These are phyloP conservation scores for Cyberlindnera suaveolens DNA, from an alignment of 805 yeast genomes.

Conservation along the genomic window DNA sequence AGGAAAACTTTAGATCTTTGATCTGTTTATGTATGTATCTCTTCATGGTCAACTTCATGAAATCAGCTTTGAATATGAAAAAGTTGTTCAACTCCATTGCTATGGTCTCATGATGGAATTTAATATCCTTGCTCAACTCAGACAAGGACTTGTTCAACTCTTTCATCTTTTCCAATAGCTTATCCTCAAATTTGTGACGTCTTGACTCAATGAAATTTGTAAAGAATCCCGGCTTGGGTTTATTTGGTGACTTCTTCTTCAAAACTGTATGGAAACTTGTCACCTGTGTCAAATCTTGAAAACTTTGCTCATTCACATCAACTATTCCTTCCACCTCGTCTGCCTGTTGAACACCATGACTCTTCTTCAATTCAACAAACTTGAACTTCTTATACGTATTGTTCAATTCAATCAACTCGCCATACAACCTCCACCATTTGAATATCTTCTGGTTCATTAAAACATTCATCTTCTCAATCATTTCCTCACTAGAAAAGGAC, in stretches of 20 bases:
- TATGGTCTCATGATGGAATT: constrained; percentile 48
- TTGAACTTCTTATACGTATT: constrained; percentile 27
- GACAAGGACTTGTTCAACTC: constrained; percentile 37
- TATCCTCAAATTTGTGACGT: constrained; percentile 39
- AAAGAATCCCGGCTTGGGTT: constrained; percentile 24
- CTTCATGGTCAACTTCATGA: constrained; percentile 33
- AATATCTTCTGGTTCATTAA: constrained; percentile 30
- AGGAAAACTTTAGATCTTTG: constrained; percentile 20
- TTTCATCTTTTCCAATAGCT: constrained; percentile 32
- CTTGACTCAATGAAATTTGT: constrained; percentile 44
- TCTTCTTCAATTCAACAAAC: constrained; percentile 13
- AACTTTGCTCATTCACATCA: constrained; percentile 21
- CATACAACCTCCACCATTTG: constrained; percentile 40
- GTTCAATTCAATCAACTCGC: constrained; percentile 32
- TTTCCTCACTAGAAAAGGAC: constrained; percentile 18
- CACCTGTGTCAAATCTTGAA: constrained; percentile 17
- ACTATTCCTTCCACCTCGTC: constrained; percentile 18
- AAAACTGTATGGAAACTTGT: constrained; percentile 13
- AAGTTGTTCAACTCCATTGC: constrained; percentile 61
- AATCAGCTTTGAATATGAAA: constrained; percentile 41
- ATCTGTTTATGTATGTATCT: constrained; percentile 27
- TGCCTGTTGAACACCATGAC: background rate
- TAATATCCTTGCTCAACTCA: constrained; percentile 41
- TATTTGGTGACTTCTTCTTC: constrained; percentile 5
- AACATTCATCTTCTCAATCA: constrained; percentile 27